Base-by-base conservation (phyloP, 352 stramenopile genomes). In the Globisporangium spinosum region DNA sequence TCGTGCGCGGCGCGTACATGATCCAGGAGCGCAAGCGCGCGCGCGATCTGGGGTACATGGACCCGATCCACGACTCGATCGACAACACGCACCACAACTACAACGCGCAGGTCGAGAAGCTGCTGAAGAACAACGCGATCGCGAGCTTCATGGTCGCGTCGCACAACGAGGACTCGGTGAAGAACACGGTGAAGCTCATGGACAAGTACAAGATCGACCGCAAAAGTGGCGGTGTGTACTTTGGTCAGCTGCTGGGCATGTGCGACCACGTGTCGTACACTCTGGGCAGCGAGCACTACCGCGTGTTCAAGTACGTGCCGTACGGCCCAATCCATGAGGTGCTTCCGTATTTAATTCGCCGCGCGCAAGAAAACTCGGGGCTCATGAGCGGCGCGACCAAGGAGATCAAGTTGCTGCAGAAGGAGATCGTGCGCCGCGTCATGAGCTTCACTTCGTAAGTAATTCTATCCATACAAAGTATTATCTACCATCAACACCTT, bases 1-100 rank as follows among this genome's bases (percentile, higher is more conserved):
- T 99, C 23, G 97, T 99, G 65, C 90, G 98, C 29, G 98, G 98
- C 25, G 98, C 98, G 15, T 99, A 99, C 85, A 99, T 99, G 95
- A 82, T 97, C n/a, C 81, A 97, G 68, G 95, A 99, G 68, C 90
- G 91, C 69, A 97, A 98, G 77, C 87, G 94, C 25, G 84, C 94
- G 17, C 74, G 78, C 35, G 81, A 95, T 55, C 74, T 93, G 61
- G 77, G 81, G 40, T 94, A 97, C 74, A 53, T 73, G 22, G 87
- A 91, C 75, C 97, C 97, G 29, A 98, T 99, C 71, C 92, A 98
- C 69, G 78, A 98, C 53, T 94, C 77, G 23, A 94, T 98, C 56
- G 86, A 98, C 70, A 79, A 92, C 40, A 99, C 97, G 9, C 95
- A 99, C 78, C 69, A 74, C 25, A 97, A 93, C 71, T 99, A 99